Conservation (phyloP, 1,284 basidiomycete genomes). For the Taiwanofungus camphoratus region DNA sequence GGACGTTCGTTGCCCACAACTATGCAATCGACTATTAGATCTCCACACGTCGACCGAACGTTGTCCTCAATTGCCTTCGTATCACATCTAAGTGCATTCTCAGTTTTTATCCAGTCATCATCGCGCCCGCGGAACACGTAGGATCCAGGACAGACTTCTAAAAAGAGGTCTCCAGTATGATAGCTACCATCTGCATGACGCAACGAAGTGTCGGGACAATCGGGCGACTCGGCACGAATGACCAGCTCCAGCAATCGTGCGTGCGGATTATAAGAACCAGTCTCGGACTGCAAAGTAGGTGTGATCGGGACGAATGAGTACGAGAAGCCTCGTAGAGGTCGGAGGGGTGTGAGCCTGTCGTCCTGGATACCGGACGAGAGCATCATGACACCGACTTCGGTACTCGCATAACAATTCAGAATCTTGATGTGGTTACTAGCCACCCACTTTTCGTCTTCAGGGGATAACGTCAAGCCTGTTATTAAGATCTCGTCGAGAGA, state of each 20-base stretch:
- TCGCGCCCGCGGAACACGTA: constrained; percentile 64
- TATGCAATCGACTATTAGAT: constrained; percentile 54
- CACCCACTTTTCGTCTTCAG: constrained; percentile 64
- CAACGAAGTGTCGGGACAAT: constrained; percentile 59
- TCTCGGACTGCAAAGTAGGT: constrained; percentile 29
- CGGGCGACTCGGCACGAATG: constrained; percentile 54
- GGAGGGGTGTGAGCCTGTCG: constrained; percentile 42
- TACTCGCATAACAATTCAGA: constrained; percentile 67
- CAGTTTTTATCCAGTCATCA: constrained; percentile 77
- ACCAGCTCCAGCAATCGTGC: constrained; percentile 57
- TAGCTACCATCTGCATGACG: constrained; percentile 57
- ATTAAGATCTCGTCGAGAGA: constrained; percentile 56
- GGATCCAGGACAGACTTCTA: constrained; percentile 45
- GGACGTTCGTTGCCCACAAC: constrained; percentile 63
- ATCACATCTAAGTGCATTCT: constrained; percentile 66
- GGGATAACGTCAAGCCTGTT: constrained; percentile 52
- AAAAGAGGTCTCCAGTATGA: constrained; percentile 72
- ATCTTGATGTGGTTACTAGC: constrained; percentile 51
- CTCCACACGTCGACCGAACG: constrained; percentile 46
- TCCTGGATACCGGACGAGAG: constrained; percentile 31
- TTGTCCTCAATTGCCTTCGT: constrained; percentile 75
- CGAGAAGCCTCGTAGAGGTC: constrained; percentile 45
- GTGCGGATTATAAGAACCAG: constrained; percentile 43
- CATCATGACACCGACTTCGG: constrained; percentile 64
- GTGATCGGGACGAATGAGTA: constrained; percentile 57